These are phyloP conservation scores for Lasiosphaeria hispida DNA, from an alignment of 495 filamentous ascomycete species.

Conservation along the genomic window DNA sequence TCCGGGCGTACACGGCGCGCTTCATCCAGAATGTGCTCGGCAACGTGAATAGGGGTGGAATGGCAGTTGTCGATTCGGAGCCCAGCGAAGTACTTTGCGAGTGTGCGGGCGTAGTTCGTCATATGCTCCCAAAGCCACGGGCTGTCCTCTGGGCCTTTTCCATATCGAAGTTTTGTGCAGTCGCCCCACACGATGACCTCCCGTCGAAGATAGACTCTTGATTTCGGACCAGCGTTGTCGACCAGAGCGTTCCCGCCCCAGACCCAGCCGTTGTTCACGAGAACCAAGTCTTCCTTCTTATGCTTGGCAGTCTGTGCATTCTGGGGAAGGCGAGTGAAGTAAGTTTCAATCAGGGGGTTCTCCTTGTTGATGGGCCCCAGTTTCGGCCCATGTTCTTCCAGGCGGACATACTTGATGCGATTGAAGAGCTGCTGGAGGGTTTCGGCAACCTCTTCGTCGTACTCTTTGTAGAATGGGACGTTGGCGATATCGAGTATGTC, in stretches of 20 bases:
- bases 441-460: slow-evolving; percentile 75
- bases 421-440: slow-evolving; percentile 91
- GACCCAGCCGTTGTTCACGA: slow-evolving; percentile 98
- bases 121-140: slow-evolving; percentile 96
- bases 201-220: slow-evolving; percentile 83
- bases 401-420: slow-evolving; percentile 84
- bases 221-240: slow-evolving; percentile 88
- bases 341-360: slow-evolving; percentile 86
- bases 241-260: slow-evolving; percentile 94
- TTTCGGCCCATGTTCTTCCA: slow-evolving; percentile 90
- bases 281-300: slow-evolving; percentile 68
- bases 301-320: slow-evolving; percentile 79
- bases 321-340: slow-evolving; percentile 86
- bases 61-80: slow-evolving; percentile 99
- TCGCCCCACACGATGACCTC: slow-evolving; percentile 99
- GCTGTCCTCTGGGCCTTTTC: slow-evolving; percentile 73
- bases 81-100: slow-evolving; percentile 92
- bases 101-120: slow-evolving; percentile 84
- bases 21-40: slow-evolving; percentile 90
- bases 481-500: slow-evolving; percentile 82
- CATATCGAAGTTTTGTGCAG: slow-evolving; percentile 96
- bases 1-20: slow-evolving; percentile 85
- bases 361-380: slow-evolving; percentile 71
- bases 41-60: slow-evolving; percentile 90
- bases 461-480: slow-evolving; percentile 83